Base-by-base conservation (phyloP, 805 yeast genomes). In the Torulaspora indica region DNA sequence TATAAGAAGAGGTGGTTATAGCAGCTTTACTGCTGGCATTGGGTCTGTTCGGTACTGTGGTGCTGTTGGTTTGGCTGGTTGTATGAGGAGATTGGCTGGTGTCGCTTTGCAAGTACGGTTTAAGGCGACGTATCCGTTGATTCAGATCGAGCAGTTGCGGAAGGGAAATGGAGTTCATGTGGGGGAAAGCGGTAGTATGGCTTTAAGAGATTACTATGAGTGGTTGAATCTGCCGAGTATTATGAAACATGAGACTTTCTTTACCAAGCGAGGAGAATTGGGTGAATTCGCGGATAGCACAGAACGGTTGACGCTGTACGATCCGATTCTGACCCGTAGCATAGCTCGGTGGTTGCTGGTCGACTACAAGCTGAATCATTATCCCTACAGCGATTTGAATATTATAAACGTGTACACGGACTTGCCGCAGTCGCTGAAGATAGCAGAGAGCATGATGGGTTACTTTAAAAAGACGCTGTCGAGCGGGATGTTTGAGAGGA, bases 311-410 rank as follows among this genome's bases (percentile, higher is more conserved):
- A 24, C 36, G 23, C 35, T 44, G 12, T 47, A 47, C 32, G 54
- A 54, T 14, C 55, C 57, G 2, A 34, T 51, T 13, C 30, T 55
- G 35, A 52, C 56, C 12, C 56, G 50, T 18, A 54, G 61, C 35
- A 67, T 91, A 45, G 96, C 96, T 0, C 69, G 90, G 43, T 85
- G 87, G 64, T 66, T 90, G 14, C 65, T 87, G 43, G 81, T 79
- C 7, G 82, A 85, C 59, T 85, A 82, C 60, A 79, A 81, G 61
- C 66, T 80, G 53, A 81, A 81, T 50, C 67, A 75, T 33, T 83
- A 78, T 54, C 91, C 90, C 0, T 81, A 81, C 56, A 71, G 75
- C 33, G 89, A 85, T 57, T 68, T 91, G 37, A 73, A 63, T 42
- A 50, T 63, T 20, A 49, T 59, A 13, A 51, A 52, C 20, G 41